Percentiles rank a stretch among this genome's conserved stretches.
Conservation (phyloP, 768 basidiomycete genomes). For the Suillus discolor region DNA sequence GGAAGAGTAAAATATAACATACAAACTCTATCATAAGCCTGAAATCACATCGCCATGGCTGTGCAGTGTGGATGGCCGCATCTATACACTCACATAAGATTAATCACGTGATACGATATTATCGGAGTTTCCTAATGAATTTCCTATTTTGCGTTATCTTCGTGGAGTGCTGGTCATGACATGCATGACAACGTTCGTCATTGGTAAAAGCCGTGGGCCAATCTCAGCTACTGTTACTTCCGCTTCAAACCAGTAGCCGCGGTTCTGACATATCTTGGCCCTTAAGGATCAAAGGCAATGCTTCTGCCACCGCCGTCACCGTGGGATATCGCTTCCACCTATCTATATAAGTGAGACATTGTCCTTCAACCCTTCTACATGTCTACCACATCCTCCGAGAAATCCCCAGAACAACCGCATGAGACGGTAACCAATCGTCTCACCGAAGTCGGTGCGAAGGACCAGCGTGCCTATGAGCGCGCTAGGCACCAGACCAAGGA, state of each 20-base stretch:
- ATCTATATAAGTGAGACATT: constrained; percentile 34
- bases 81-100: too few relatives aligned
- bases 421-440: constrained; percentile 20
- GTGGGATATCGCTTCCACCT: constrained; percentile 6
- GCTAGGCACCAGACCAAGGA: constrained; percentile 36
- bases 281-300: neutral
- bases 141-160: constrained; percentile 11
- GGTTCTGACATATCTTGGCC: neutral
- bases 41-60: too few relatives aligned
- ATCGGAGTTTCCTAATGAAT: constrained; percentile 14
- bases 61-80: too few relatives aligned
- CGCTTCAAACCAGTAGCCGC: neutral
- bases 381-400: constrained; percentile 30
- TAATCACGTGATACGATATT: constrained; percentile 1
- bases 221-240: neutral
- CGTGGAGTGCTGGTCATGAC: constrained; percentile 24
- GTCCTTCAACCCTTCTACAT: constrained; percentile 20
- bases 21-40: too few relatives aligned
- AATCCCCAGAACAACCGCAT: constrained; percentile 22
- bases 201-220: constrained; percentile 1
- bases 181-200: constrained; percentile 22
- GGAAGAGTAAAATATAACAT: too few relatives aligned
- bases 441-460: constrained; percentile 25
- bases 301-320: constrained; percentile 16
- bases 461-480: constrained; percentile 35